Percentiles rank a stretch among this genome's conserved stretches.
phyloP scores from a whole-genome alignment of 768 basidiomycete species.

The Suillus luteus region DNA sequence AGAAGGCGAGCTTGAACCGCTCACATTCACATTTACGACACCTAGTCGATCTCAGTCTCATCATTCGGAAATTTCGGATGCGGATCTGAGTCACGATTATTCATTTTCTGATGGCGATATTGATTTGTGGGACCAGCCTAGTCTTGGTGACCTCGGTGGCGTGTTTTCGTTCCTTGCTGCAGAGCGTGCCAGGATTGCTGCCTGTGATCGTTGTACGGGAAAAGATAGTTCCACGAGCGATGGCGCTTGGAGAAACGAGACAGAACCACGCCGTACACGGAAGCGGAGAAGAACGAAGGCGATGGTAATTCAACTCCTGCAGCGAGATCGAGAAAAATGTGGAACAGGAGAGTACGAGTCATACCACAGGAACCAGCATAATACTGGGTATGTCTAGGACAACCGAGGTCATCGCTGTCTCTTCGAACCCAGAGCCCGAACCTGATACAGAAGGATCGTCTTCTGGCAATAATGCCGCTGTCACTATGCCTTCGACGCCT shows the following conservation, averaged over 20 bases:
- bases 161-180: slow-evolving; percentile 75
- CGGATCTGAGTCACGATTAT: slow-evolving; percentile 6
- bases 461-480: slow-evolving; percentile 23
- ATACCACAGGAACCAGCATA: slow-evolving; percentile 2
- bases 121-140: slow-evolving; percentile 50
- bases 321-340: slow-evolving; percentile 18
- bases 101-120: slow-evolving; percentile 23
- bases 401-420: slow-evolving; percentile 24
- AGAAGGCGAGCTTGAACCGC: slow-evolving; percentile 38
- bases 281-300: slow-evolving; percentile 42
- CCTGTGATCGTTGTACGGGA: slow-evolving; percentile 33
- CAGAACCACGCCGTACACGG: slow-evolving; percentile 40
- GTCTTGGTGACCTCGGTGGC: slow-evolving; percentile 71
- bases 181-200: slow-evolving; percentile 62
- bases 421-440: slow-evolving; percentile 24
- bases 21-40: slow-evolving; percentile 32
- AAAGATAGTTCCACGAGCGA: slow-evolving; percentile 38
- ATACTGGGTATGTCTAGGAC: neutral
- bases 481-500: slow-evolving; percentile 33
- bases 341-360: slow-evolving; percentile 4
- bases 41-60: slow-evolving; percentile 17
- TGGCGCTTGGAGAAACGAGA: slow-evolving; percentile 41
- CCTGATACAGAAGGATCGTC: slow-evolving; percentile 30
- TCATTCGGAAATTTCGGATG: slow-evolving; percentile 1
- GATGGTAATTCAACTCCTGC: slow-evolving; percentile 33